phyloP scores from a whole-genome alignment of 345 rosid species.

The Pistacia integerrima region DNA sequence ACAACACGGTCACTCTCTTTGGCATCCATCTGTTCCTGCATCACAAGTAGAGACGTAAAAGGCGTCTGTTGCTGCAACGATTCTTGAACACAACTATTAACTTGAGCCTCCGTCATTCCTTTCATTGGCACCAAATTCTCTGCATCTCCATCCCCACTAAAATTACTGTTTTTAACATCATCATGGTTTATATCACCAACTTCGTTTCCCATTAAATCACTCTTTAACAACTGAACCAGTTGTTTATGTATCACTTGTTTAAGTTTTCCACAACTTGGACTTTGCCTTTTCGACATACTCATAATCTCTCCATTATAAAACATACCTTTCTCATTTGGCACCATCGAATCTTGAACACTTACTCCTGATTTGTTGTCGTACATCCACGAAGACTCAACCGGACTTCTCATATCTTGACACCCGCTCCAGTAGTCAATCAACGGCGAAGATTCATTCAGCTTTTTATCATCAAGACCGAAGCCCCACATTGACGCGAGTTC shows the following conservation, averaged over 20 bases:
- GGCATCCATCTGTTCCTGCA: constrained; percentile 32
- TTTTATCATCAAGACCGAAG: constrained; percentile 45
- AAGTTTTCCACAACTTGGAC: constrained; percentile 48
- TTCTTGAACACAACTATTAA: constrained; percentile 15
- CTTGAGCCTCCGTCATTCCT: constrained; percentile 23
- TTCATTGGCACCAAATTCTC: constrained; percentile 36
- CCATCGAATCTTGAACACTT: constrained; percentile 53
- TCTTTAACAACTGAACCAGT: constrained; percentile 58
- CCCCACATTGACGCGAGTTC: constrained; percentile 71
- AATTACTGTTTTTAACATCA: background rate
- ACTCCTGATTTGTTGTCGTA: constrained; percentile 31
- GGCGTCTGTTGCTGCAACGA: constrained; percentile 27
- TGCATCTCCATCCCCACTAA: background rate
- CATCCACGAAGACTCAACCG: constrained; percentile 48
- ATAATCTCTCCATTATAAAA: constrained; percentile 13
- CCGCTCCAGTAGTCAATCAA: background rate
- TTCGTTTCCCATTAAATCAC: constrained; percentile 28
- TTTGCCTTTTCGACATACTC: constrained; percentile 32
- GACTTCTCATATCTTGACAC: constrained; percentile 35
- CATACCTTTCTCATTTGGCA: constrained; percentile 44
- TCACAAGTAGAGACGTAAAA: constrained; percentile 44
- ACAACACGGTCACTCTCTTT: constrained; percentile 25
- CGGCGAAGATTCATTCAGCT: constrained; percentile 4
- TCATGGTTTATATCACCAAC: background rate
- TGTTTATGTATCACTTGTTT: constrained; percentile 64